Base-by-base conservation (phyloP, 106 monocot species). In the Hemerocallis citrina region DNA sequence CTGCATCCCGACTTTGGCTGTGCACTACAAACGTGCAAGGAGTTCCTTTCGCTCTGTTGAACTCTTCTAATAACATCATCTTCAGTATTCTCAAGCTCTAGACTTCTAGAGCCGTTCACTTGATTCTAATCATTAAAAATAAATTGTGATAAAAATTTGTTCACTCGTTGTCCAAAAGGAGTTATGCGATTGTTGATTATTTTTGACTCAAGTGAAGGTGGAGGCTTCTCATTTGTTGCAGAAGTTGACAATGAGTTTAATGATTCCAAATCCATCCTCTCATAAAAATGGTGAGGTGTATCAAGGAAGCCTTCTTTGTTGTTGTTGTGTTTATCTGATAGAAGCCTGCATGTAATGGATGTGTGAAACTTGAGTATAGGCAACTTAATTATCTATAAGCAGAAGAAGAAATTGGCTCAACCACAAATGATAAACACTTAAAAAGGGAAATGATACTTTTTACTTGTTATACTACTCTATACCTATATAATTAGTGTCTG, bases 1-100 rank as follows among this genome's bases (percentile, higher is more conserved):
- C 79, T 76, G 59, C 79, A 92, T 43, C 88, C 85, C 44, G 79
- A 49, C 42, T 80, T 59, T 41, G 92, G 98, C 63, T 77, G 74
- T 23, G 79, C 85, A 24, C 46, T 37, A 55, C 71, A 69, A 32
- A 88, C 62, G 51, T 75, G 76, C 56, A 98, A 77, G 59, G 81
- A 74, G 69, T 88, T 92, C 29, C 79, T 82, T 66, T 82, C 69
- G 52, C 73, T 61, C 19, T 81, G 80, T 61, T 75, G 76, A 61
- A 98, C 84, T 63, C 79, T 81, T 79, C 77, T 79, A 42, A 98
- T 80, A 14, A 98, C 47, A 48, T 92, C 85, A 71, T 92, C 92
- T 55, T 88, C 92, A 6, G 48, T 37, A 32, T 51, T 55, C 52
- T 77, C 76, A 67, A 45, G 21, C 3, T 74, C 73, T 67, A 74